Percentiles rank a stretch among this genome's conserved stretches.
These are phyloP conservation scores for Platanthera zijinensis DNA, from an alignment of 106 monocot species.

Conservation along the genomic window DNA sequence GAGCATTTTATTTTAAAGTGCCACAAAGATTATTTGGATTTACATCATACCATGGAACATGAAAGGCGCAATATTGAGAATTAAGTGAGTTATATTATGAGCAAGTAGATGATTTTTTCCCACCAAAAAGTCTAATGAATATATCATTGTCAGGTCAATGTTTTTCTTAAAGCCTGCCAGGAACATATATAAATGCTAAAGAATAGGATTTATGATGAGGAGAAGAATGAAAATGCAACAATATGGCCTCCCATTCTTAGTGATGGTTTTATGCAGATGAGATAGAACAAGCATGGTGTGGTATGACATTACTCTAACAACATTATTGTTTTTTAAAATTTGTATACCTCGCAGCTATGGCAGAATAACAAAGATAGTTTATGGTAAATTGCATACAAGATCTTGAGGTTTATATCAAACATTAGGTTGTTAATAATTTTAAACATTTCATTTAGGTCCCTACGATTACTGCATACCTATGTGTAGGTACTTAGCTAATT, in stretches of 20 bases:
- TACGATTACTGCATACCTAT: too few species aligned
- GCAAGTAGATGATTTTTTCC: neutral
- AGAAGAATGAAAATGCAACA: conserved; percentile 43
- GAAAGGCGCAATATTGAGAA: conserved; percentile 89
- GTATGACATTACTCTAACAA: conserved; percentile 25
- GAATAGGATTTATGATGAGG: conserved; percentile 60
- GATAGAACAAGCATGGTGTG: conserved; percentile 91
- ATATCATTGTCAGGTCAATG: conserved; percentile 43
- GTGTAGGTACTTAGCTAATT: too few species aligned
- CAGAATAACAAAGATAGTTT: neutral
- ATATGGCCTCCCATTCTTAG: conserved; percentile 56
- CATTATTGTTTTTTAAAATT: neutral
- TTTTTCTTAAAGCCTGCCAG: conserved; percentile 85
- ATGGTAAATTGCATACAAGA: too few species aligned
- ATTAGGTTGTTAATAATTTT: too few species aligned
- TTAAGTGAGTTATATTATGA: conserved; percentile 44
- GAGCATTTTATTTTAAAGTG: conserved; percentile 77
- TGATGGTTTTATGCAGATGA: conserved; percentile 51
- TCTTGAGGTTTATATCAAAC: too few species aligned
- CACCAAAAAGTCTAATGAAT: neutral
- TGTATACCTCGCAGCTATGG: neutral
- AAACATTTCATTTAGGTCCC: too few species aligned
- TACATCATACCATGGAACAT: conserved; percentile 78
- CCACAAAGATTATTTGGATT: conserved; percentile 83
- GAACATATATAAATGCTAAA: conserved; percentile 93